Conservation (phyloP, 176 grass and related monocot genomes). For the Guadua angustifolia region DNA sequence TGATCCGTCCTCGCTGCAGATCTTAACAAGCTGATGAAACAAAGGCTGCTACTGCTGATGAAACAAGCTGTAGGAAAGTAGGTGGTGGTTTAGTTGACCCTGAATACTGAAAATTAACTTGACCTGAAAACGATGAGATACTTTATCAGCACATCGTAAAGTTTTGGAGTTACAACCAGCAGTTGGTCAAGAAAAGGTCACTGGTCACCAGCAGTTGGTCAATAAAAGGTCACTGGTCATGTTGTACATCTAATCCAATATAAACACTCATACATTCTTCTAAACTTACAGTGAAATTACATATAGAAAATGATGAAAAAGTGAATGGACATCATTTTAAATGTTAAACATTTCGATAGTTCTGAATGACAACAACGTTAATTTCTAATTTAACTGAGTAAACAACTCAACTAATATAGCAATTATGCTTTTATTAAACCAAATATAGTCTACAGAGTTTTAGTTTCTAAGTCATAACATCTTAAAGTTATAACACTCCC, state of each 20-base stretch:
- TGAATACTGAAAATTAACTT: background rate
- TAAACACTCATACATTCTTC: background rate
- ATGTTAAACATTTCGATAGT: conserved; percentile 9
- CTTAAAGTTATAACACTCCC: background rate
- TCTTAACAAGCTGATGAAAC: conserved; percentile 6
- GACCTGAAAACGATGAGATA: background rate
- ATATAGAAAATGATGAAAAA: background rate
- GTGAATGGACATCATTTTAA: background rate
- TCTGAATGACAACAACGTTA: background rate
- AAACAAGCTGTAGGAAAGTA: background rate
- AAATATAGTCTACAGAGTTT: background rate
- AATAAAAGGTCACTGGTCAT: no score
- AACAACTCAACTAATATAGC: background rate
- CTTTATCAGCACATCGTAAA: background rate
- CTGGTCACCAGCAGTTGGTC: no score
- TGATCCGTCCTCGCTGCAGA: background rate
- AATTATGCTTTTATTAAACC: background rate
- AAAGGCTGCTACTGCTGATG: background rate
- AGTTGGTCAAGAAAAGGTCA: background rate
- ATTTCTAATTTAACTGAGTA: background rate
- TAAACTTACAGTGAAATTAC: background rate
- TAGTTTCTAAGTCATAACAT: background rate
- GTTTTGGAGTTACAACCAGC: no score
- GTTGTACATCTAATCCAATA: background rate
- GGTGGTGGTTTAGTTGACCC: background rate